Conservation (phyloP, 495 filamentous ascomycete genomes). For the Penicillium parvum region DNA sequence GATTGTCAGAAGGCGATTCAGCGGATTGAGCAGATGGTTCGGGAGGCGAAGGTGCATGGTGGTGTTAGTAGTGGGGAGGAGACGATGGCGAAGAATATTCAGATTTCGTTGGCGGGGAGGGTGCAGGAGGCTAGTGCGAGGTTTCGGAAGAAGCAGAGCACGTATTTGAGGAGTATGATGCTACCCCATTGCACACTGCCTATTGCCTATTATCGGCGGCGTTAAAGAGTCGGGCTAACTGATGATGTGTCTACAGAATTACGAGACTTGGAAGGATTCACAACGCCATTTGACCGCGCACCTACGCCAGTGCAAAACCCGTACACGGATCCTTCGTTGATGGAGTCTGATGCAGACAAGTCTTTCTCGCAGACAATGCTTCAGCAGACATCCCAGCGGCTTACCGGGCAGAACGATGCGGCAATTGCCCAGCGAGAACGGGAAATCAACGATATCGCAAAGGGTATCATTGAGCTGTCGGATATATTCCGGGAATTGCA, state of each 20-base stretch:
- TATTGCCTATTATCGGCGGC: neutral
- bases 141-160: conserved; percentile 95
- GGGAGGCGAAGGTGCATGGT: conserved; percentile 63
- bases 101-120: conserved; percentile 78
- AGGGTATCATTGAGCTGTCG: conserved; percentile 93
- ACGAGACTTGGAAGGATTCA: conserved; percentile 66
- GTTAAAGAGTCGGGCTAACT: conserved; percentile 6
- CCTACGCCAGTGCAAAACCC: conserved; percentile 62
- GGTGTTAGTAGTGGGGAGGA: conserved; percentile 75
- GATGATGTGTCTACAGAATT: conserved; percentile 56
- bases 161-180: conserved; percentile 82
- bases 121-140: conserved; percentile 90
- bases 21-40: conserved; percentile 78
- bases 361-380: conserved; percentile 87
- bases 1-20: conserved; percentile 84
- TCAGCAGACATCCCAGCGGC: conserved; percentile 65
- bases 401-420: conserved; percentile 71
- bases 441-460: conserved; percentile 97
- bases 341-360: conserved; percentile 87
- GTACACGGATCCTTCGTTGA: conserved; percentile 73
- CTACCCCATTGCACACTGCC: neutral
- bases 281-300: conserved; percentile 56
- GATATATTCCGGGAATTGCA: conserved; percentile 97
- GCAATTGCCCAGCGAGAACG: conserved; percentile 87
- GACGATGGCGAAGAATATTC: conserved; percentile 93